Percentiles rank a stretch among this genome's conserved stretches.
Evolutionary conservation across 257 asterid genomes (phyloP).

Genomic region (Ehretia macrophylla): DNA sequence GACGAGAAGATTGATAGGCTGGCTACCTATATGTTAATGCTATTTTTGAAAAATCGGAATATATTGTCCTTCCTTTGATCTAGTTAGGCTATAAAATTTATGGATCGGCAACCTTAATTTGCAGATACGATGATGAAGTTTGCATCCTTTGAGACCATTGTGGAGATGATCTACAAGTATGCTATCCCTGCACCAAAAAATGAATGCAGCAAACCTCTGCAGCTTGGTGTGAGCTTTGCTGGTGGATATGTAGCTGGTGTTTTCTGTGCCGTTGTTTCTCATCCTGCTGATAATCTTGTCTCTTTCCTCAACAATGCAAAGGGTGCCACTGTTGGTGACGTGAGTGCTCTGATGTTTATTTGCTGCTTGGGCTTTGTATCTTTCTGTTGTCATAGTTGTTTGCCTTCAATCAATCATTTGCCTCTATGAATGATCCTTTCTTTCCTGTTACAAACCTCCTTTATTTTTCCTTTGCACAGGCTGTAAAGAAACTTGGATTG

Average conservation of each 20-base stretch:
- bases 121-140: slow-evolving; percentile 95
- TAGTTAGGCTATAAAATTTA: neutral
- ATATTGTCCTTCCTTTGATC: neutral
- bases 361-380: neutral
- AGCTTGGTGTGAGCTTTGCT: slow-evolving; percentile 90
- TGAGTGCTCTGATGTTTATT: slow-evolving; percentile 30
- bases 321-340: slow-evolving; percentile 92
- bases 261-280: slow-evolving; percentile 77
- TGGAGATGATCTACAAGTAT: slow-evolving; percentile 66
- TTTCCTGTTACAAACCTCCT: neutral
- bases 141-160: slow-evolving; percentile 81
- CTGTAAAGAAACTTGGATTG: slow-evolving; percentile 74
- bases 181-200: slow-evolving; percentile 70
- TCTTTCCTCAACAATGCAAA: slow-evolving; percentile 89
- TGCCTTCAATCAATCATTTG: too few relatives aligned
- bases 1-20: too few relatives aligned
- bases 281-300: slow-evolving; percentile 91
- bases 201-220: slow-evolving; percentile 67
- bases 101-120: slow-evolving; percentile 1
- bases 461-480: slow-evolving; percentile 31
- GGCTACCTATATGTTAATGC: too few relatives aligned
- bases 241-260: slow-evolving; percentile 93
- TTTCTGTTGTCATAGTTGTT: neutral
- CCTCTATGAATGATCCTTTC: neutral
- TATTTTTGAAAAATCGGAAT: too few relatives aligned